Evolutionary conservation across 2,329 filamentous ascomycete genomes (phyloP), one percentile per base, ranked within the genome.

Genomic region (Nothophaeocryptopus gaeumannii): DNA sequence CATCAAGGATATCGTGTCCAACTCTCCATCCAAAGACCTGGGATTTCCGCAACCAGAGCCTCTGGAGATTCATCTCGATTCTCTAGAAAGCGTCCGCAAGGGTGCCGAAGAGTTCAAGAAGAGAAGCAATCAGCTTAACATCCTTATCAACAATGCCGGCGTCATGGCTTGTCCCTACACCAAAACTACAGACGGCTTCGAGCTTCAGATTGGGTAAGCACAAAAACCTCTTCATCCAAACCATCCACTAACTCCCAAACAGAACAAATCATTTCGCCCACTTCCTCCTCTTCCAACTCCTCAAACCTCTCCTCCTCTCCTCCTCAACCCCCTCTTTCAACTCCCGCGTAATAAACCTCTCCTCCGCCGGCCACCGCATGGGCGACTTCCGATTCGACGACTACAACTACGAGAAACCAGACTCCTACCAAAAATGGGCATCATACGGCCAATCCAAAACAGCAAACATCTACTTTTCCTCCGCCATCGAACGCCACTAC

Each of bases 281-380:
- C 54, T 82, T 81, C 65, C 70, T 81, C 0, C 69, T 82, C 10
- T 76, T 78, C 51, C 68, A 78, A 16, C 69, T 80, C 2, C 66
- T 82, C 16, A 74, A 74, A 20, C 8, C 76, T 0, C 59, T 69
- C 0, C 60, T 81, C 5, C 61, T 79, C 0, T 55, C 67, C 0
- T 68, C 69, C 4, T 57, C 69, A 1, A 72, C 69, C 0, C 61
- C 71, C 0, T 56, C 61, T 0, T 76, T 74, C 48, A 60, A 70
- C 3, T 78, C 75, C 0, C 70, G 78, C 2, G 73, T 80, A 2
- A 69, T 81, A 35, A 63, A 67, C 0, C 58, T 80, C 1, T 69
- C 74, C 0, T 75, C 73, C 1, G 56, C 67, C 0, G 75, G 59
- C 1, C 78, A 81, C 54, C 68, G 70, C 10, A 52, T 55, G 3